Evolutionary conservation across 306 rosid genomes (phyloP), one percentile per base, ranked within the genome.

Genomic region (Prunus salicina): DNA sequence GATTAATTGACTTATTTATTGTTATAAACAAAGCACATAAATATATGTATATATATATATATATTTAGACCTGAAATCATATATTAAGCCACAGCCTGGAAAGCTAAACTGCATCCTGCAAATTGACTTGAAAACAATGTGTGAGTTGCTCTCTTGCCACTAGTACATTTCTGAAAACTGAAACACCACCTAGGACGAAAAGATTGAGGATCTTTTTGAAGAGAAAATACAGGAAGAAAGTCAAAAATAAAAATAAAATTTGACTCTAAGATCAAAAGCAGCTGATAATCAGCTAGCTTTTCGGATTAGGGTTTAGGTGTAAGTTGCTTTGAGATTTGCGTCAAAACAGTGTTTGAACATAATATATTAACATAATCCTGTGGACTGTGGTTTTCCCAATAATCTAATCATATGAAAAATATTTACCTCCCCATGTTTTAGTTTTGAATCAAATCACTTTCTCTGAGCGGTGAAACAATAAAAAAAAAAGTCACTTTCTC

Each of bases 221-320:
- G 47, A 45, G 30, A 10, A 41, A 34, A 10, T 5, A 12, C 1
- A 5, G 9, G 34, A n/a, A 45, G 28, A 20, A 61, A 28, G 49
- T 18, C 50, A 5, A 4, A 63, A 25, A 45, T 12, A 15, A 61
- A 28, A 63, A 12, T 49, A 3, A 8, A 63, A 25, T 28, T 61
- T 20, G 16, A 63, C 22, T 27, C 20, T 69, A 49, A 47, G 49
- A 18, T 18, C 78, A 74, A 74, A 74, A 74, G 78, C 69, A 74
- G 69, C n/a, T 46, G 49, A 46, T 27, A 25, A 20, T 30, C 30
- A 13, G 49, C 66, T 7, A 72, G 22, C 41, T 24, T 72, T 41
- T 2, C 28, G 45, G 76, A 73, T 58, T 50, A 58, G 41, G 68
- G 41, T 73, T 73, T 55, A 61, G 69, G 63, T n/a, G 43, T 2